These are phyloP conservation scores for Solanum sitiens DNA, from an alignment of 257 asterid species.

Conservation along the genomic window DNA sequence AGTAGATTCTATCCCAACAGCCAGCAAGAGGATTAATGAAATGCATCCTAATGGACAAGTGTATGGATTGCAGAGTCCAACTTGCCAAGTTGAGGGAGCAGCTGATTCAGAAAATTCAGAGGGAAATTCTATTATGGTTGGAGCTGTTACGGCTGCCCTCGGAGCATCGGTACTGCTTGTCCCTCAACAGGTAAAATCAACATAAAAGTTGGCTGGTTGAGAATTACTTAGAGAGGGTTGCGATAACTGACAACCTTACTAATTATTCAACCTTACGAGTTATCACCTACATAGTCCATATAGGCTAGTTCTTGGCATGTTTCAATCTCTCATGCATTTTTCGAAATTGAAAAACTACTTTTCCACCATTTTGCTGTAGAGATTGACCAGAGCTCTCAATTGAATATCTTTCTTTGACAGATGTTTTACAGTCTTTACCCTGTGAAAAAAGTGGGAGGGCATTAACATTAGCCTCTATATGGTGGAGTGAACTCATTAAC, in stretches of 20 bases:
- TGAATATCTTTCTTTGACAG: neutral
- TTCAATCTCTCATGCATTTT: neutral
- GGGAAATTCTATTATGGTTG: conserved; percentile 40
- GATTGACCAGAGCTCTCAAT: neutral
- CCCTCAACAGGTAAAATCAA: conserved; percentile 48
- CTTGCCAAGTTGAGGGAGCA: conserved; percentile 18
- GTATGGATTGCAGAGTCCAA: conserved; percentile 5
- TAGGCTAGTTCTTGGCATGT: neutral
- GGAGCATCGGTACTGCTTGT: conserved; percentile 88
- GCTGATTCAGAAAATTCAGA: conserved; percentile 24
- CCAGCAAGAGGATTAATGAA: conserved; percentile 12
- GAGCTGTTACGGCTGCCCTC: conserved; percentile 92
- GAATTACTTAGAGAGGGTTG: neutral
- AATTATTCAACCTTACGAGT: neutral
- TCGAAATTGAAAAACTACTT: neutral
- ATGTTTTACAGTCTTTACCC: neutral
- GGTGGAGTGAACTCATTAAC: neutral
- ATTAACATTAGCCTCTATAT: neutral
- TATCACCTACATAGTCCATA: neutral
- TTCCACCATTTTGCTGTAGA: neutral
- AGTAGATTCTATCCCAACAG: conserved; percentile 12
- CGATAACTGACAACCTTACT: neutral
- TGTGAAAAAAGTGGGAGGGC: neutral
- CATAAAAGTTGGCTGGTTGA: neutral
- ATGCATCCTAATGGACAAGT: conserved; percentile 5